Evolutionary conservation across 31 red algal genomes (phyloP), one percentile per base, ranked within the genome.

Genomic region (Endocladia muricata): DNA sequence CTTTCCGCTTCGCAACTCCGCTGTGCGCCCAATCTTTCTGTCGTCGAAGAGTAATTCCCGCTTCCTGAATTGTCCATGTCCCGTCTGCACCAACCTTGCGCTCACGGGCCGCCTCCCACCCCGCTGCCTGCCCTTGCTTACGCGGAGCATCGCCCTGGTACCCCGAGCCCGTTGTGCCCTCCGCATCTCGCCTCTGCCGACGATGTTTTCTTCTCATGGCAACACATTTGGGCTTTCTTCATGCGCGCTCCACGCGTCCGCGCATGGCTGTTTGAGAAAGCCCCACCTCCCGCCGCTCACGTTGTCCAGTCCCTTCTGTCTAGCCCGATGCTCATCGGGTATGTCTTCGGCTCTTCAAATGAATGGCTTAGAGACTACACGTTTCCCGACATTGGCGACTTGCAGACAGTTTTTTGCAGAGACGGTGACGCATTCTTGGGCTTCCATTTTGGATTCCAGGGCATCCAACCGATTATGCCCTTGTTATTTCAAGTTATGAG

Each of bases 331-430:
- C 83, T 87, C 28, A 49, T 77, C n/a, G 83, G 83, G 26, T 87
- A 62, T 60, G 59, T 87, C 61, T 87, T 87, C 54, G 68, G 69
- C 76, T 48, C 59, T 42, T 44, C 25, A 6, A 41, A 72, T 2
- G 61, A 31, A 61, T 32, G 25, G n/a, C 37, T 55, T 4, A 68
- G 55, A 21, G 40, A 19, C 35, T 68, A 78, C 38, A 51, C 48
- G 37, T 87, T 78, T 42, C 83, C 83, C 19, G 83, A 87, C 55
- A 78, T 87, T 40, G 83, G 83, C 51, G 83, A 87, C 48, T 60
- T 87, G 11, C 49, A 78, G 26, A 69, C 70, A 36, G 66, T 87
- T 56, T 78, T 71, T 57, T 42, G 39, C 41, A 36, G 26, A 42
- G 72, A 77, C 38, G 73, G 37, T 26, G 60, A 87, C 30, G 64